These are phyloP conservation scores for Petunia secreta DNA, from an alignment of 257 asterid genomes.

Conservation along the genomic window DNA sequence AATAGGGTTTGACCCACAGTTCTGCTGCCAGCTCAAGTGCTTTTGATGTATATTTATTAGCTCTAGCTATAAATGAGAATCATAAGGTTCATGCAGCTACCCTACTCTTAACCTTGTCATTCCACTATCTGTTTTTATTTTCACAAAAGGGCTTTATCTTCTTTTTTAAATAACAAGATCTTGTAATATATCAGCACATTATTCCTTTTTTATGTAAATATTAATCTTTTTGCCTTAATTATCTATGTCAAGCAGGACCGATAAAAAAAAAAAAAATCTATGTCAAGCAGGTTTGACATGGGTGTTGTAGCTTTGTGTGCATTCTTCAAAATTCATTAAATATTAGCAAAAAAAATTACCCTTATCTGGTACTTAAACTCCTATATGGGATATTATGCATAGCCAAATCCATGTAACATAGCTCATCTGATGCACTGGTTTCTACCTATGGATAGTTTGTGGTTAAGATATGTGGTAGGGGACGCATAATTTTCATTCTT, in stretches of 20 bases:
- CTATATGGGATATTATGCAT: background rate
- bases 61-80: background rate
- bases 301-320: background rate
- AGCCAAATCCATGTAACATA: background rate
- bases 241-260: background rate
- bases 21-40: constrained; percentile 1
- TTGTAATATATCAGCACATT: constrained; percentile 1
- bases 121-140: background rate
- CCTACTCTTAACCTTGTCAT: constrained; percentile 6
- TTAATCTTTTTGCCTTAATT: background rate
- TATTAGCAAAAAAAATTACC: background rate
- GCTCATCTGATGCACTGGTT: background rate
- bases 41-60: constrained; percentile 6
- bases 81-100: background rate
- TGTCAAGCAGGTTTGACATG: background rate
- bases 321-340: background rate
- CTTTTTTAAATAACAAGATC: background rate
- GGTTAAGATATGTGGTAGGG: background rate
- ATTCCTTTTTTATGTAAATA: constrained; percentile 8
- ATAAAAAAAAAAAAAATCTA: no score
- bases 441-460: background rate
- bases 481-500: background rate
- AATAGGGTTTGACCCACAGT: constrained; percentile 2
- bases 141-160: background rate
- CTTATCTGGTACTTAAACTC: background rate